Evolutionary conservation across 768 basidiomycete species (phyloP), one percentile per base, ranked within the genome.

Genomic region (Infundibulicybe gibba): DNA sequence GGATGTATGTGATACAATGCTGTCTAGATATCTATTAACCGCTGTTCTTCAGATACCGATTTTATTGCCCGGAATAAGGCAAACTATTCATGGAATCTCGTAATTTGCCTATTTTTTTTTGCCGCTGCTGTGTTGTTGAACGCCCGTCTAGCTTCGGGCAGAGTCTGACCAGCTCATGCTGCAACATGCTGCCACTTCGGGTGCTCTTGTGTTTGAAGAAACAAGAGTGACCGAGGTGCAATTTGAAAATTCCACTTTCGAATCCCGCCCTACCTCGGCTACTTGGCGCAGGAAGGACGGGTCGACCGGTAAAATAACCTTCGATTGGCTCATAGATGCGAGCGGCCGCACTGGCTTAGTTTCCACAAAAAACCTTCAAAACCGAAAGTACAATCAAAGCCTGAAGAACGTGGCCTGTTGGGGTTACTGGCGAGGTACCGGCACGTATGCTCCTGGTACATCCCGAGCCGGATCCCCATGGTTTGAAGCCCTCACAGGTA

Each of bases 301-400:
- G 13, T 35, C 44, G 6, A 64, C 62, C 8, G 71, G 75, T 5
- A 65, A 57, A 19, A 75, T 78, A 41, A 59, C 66, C 1, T 83
- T 83, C 43, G 76, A 81, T 44, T 81, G 72, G 45, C 58, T 83
- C 13, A 66, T 83, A 5, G 81, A 83, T 54, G 82, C 80, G 5
- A 74, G 72, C n/a, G 82, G 81, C 21, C 68, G 82, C 2, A 63
- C 67, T 6, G 81, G 82, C 1, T 45, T 83, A 42, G 68, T 83
- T 61, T 79, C 77, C 4, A 74, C 70, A 10, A 76, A 73, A 44
- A 76, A 80, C 49, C 57, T 80, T 16, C 73, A 75, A 49, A 80
- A 76, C 51, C 69, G 81, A 21, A 66, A 61, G 40, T 74, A 69
- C 54, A 80, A 77, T 39, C 61, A 70, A 46, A 67, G 66, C 9